phyloP scores from a whole-genome alignment of 2,329 filamentous ascomycete species.

The Hymenoscyphus fructigenus region DNA sequence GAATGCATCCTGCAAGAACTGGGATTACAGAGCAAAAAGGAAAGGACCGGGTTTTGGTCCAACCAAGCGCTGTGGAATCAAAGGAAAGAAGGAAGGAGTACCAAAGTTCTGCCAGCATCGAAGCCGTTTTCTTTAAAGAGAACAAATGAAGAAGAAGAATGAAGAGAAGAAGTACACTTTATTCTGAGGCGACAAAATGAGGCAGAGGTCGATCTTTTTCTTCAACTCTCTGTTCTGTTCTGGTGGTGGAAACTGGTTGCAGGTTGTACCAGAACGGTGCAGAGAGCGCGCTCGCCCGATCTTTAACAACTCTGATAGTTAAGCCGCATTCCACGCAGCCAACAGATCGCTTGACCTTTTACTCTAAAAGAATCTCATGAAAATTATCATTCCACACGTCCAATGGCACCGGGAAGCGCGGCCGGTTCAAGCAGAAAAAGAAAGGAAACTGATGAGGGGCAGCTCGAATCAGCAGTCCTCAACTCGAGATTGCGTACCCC shows the following conservation, averaged over 20 bases:
- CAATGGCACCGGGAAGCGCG: background rate
- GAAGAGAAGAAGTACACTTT: no score
- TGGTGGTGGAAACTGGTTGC: background rate
- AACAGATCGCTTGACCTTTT: background rate
- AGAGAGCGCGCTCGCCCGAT: background rate
- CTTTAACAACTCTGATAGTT: background rate
- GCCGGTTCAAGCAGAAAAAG: conserved; percentile 1
- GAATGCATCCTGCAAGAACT: conserved; percentile 1
- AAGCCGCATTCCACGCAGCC: conserved; percentile 2
- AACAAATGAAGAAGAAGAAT: background rate
- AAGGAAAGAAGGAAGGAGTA: conserved; percentile 1
- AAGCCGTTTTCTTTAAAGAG: background rate
- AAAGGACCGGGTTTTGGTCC: background rate
- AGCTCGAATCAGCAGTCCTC: background rate
- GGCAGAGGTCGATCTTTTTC: background rate
- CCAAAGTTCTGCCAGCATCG: background rate
- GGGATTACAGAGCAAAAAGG: background rate
- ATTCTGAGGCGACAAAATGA: background rate
- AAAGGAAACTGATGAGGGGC: background rate
- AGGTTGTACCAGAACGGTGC: conserved; percentile 3
- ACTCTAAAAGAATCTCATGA: no score
- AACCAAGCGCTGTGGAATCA: background rate
- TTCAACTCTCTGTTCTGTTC: background rate
- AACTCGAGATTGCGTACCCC: background rate
- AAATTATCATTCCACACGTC: background rate